Evolutionary conservation across 2,329 filamentous ascomycete genomes (phyloP).

Genomic region (Fusarium newnesense): DNA sequence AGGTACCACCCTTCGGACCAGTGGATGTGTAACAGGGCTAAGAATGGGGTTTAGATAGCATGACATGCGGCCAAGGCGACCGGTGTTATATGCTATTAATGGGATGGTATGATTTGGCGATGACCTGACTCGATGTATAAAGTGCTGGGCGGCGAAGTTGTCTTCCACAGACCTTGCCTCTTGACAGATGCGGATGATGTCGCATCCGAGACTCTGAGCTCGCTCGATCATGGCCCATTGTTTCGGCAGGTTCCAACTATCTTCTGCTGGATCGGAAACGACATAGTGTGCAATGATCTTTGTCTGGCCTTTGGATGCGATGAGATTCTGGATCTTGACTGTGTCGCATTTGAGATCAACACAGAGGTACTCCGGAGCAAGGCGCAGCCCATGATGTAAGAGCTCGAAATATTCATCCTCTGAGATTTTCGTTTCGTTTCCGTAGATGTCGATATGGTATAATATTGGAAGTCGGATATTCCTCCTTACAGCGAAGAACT

Average conservation of each 20-base stretch:
- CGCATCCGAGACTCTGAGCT: not conserved
- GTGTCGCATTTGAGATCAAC: not conserved
- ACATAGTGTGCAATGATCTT: not conserved
- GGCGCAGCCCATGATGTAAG: not conserved
- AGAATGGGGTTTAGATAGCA: not conserved
- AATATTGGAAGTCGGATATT: not conserved
- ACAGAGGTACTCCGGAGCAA: not conserved
- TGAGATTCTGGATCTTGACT: not conserved
- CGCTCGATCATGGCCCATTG: not conserved
- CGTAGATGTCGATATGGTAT: not conserved
- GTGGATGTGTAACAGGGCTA: slow-evolving; percentile 1
- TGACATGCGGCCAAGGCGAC: not conserved
- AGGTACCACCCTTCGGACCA: not conserved
- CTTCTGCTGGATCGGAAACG: not conserved
- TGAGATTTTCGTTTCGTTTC: accelerated
- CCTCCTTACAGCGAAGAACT: not conserved
- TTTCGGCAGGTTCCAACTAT: not conserved
- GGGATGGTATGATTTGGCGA: not conserved
- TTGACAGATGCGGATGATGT: not conserved
- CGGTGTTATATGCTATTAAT: not conserved
- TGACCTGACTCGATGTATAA: not conserved
- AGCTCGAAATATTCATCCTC: not conserved
- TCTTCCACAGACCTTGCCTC: not conserved
- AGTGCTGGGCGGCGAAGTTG: slow-evolving; percentile 1
- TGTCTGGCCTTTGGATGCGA: not conserved